Percentiles rank a stretch among this genome's conserved stretches.
Conservation (phyloP, 176 grass and related monocot genomes). For the Oropetium thomaeum region DNA sequence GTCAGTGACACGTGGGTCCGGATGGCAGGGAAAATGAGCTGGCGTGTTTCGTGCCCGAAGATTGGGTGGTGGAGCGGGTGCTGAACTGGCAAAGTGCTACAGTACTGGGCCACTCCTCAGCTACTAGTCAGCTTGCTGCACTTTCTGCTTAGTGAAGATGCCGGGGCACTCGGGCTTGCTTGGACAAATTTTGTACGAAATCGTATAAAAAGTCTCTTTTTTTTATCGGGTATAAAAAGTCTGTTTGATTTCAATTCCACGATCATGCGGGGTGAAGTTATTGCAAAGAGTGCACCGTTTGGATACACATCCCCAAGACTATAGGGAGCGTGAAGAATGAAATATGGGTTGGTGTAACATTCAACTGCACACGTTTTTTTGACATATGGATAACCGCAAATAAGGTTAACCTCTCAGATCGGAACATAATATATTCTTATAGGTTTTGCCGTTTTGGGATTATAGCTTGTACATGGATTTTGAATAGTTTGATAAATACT, state of each 20-base stretch:
- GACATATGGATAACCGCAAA: too few species aligned
- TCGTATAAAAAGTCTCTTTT: too few species aligned
- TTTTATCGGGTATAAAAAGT: too few species aligned
- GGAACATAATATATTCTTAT: too few species aligned
- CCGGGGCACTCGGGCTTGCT: background rate
- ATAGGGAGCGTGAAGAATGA: background rate
- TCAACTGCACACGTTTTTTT: background rate
- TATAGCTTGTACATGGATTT: too few species aligned
- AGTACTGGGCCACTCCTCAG: background rate
- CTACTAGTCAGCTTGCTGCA: too few species aligned
- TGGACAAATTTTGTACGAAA: background rate
- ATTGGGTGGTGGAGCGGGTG: background rate
- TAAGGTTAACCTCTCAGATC: too few species aligned
- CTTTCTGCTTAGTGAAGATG: background rate
- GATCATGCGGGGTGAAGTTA: background rate
- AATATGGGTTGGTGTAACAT: background rate
- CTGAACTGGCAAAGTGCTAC: background rate
- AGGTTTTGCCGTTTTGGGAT: too few species aligned
- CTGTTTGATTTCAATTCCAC: background rate
- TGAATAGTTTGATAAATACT: too few species aligned
- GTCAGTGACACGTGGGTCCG: conserved; percentile 15
- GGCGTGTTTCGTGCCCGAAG: background rate
- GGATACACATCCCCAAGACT: background rate
- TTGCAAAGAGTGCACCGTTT: background rate
- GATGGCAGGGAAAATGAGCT: background rate